A percentile compares a stretch with the other conserved stretches of the same genome.
Evolutionary conservation across 805 yeast genomes (phyloP).

Genomic region (Candida ponderosae): DNA sequence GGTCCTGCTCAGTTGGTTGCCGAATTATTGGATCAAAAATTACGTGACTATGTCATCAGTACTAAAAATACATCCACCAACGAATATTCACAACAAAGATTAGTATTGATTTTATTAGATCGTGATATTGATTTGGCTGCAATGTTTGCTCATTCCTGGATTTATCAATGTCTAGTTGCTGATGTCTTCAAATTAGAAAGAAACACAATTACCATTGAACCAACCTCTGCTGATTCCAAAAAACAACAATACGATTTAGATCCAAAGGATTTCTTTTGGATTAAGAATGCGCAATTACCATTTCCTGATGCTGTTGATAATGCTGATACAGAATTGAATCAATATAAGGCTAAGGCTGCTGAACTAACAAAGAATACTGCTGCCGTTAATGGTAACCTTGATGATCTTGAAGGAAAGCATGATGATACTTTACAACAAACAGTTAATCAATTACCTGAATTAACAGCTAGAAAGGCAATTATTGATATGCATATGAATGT

Average conservation of each 20-base stretch:
- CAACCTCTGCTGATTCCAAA: conserved; percentile 28
- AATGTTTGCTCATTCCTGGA: conserved; percentile 97
- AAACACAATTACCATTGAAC: conserved; percentile 66
- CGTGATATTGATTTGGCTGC: conserved; percentile 85
- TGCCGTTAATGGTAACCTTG: conserved; percentile 44
- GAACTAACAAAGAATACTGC: conserved; percentile 74
- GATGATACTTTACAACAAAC: conserved; percentile 69
- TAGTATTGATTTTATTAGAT: conserved; percentile 77
- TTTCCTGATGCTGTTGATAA: conserved; percentile 99
- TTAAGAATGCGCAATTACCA: conserved; percentile 72
- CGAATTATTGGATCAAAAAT: conserved; percentile 70
- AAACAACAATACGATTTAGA: conserved; percentile 76
- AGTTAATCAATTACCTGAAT: conserved; percentile 85
- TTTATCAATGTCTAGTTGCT: conserved; percentile 91
- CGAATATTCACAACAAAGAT: conserved; percentile 39
- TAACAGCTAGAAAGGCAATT: conserved; percentile 78
- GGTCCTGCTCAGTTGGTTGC: conserved; percentile 97
- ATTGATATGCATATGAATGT: conserved; percentile 98
- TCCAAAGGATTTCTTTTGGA: conserved; percentile 92
- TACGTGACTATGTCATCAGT: conserved; percentile 82
- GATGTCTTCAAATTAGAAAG: conserved; percentile 81
- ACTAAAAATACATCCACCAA: conserved; percentile 24
- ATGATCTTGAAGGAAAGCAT: conserved; percentile 58
- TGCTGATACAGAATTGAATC: conserved; percentile 75
- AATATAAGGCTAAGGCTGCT: conserved; percentile 81